phyloP scores from a whole-genome alignment of 1,139 yeast genomes.

The Candida frijolesensis region DNA sequence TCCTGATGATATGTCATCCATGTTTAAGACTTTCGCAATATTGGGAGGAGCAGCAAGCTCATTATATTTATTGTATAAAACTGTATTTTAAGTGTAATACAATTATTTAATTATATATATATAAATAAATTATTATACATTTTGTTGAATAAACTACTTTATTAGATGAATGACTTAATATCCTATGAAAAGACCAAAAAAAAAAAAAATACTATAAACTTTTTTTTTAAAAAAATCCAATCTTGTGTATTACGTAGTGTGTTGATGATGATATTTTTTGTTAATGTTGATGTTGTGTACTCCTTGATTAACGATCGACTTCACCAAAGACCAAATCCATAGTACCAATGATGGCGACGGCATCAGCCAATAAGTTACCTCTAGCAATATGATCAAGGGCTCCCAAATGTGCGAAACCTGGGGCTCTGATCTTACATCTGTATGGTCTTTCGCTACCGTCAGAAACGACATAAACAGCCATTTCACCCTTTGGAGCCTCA shows the following conservation, averaged over 20 bases:
- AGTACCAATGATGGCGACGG: constrained; percentile 92
- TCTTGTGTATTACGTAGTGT: neutral
- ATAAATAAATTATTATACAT: constrained; percentile 1
- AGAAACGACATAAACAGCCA: constrained; percentile 88
- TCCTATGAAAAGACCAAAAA: too few species aligned
- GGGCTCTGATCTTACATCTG: constrained; percentile 91
- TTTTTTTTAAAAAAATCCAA: neutral
- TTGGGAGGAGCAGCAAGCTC: constrained; percentile 39
- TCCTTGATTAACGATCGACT: constrained; percentile 68
- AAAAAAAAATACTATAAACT: neutral
- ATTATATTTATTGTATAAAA: constrained; percentile 27
- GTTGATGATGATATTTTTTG: neutral
- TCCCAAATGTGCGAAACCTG: constrained; percentile 88
- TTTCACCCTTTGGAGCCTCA: constrained; percentile 95
- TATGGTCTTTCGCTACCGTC: constrained; percentile 92
- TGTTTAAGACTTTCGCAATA: constrained; percentile 25
- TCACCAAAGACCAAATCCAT: constrained; percentile 96
- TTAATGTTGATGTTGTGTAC: too few species aligned
- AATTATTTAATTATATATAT: neutral
- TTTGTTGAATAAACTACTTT: neutral
- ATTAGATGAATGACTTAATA: constrained; percentile 11
- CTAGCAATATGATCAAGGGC: constrained; percentile 86
- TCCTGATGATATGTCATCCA: constrained; percentile 23
- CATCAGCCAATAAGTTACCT: constrained; percentile 88
- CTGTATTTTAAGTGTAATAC: constrained; percentile 12